Evolutionary conservation across 306 rosid species (phyloP).

Genomic region (Fagus sylvatica): DNA sequence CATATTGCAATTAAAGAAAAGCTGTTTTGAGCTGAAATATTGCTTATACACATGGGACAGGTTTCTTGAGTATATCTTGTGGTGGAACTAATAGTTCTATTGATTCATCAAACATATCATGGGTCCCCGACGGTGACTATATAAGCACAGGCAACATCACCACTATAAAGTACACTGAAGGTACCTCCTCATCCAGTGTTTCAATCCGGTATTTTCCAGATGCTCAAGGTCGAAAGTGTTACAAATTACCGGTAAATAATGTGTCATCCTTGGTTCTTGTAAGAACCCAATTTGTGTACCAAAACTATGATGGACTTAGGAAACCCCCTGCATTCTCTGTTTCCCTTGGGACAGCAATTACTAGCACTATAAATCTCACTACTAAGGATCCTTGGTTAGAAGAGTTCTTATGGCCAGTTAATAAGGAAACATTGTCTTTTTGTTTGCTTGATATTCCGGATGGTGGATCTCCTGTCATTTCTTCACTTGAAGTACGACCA

Average conservation of each 20-base stretch:
- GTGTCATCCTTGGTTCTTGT: constrained; percentile 64
- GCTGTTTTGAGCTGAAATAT: not conserved
- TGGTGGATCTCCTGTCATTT: constrained; percentile 71
- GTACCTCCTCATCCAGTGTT: constrained; percentile 32
- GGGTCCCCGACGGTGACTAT: constrained; percentile 71
- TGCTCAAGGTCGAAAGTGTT: constrained; percentile 50
- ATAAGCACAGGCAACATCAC: constrained; percentile 56
- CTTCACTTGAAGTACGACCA: constrained; percentile 74
- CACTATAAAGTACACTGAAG: constrained; percentile 36
- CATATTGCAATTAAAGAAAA: not conserved
- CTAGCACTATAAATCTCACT: constrained; percentile 52
- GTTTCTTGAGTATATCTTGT: constrained; percentile 87
- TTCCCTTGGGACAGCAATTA: constrained; percentile 76
- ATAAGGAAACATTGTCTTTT: constrained; percentile 52
- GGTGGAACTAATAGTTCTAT: constrained; percentile 65
- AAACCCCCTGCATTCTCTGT: constrained; percentile 74
- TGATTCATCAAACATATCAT: constrained; percentile 62
- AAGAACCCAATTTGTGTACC: constrained; percentile 71
- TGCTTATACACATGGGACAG: constrained; percentile 48
- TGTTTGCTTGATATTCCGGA: constrained; percentile 57
- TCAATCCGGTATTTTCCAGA: constrained; percentile 62
- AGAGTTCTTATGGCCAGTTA: constrained; percentile 74
- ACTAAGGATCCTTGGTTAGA: constrained; percentile 72
- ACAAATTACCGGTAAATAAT: constrained; percentile 51
- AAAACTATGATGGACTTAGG: constrained; percentile 70